Evolutionary conservation across 1,139 yeast genomes (phyloP), one percentile per base, ranked within the genome.

Genomic region (Pichia sp.): DNA sequence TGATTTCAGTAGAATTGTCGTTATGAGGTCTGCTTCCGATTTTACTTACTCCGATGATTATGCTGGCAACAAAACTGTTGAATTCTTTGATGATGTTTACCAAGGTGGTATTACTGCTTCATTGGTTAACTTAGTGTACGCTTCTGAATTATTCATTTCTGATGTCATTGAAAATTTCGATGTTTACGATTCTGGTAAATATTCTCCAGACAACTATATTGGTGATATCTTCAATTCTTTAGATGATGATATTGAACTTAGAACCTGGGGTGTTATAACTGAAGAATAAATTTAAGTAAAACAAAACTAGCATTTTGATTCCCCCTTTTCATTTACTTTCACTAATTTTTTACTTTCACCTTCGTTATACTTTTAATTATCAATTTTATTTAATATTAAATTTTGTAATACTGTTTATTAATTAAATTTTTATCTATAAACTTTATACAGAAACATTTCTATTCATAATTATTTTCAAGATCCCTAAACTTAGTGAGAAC

Each of bases 11-110:
- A 73, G 85, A 65, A 69, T 81, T 51, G 77, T 80, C 29, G 70
- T 80, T 27, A 70, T 80, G 80, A 76, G 86, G 69, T 71, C 85
- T 26, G 78, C 79, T 56, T 77, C 84, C 11, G 83, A 81, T 63
- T 79, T 77, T 61, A 74, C 81, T 52, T 73, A 78, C 57, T 75
- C 82, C 34, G 53, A 45, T 81, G 81, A 51, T 72, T 79, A 52
- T 64, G 68, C 13, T 59, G 70, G 68, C 29, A 66, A 71, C 53
- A 65, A 69, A 53, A 69, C 82, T 15, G 72, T 74, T 42, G 68
- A 68, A 40, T 78, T 75, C 69, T 79, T 80, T 68, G 70, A 69
- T 58, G 66, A 70, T 41, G 70, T 72, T 48, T 64, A 66, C 44
- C 77, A 74, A 58, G 85, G 84, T 53, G 85, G 84, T 27, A 67